These are phyloP conservation scores for Ordospora colligata DNA, from an alignment of 371 early-diverging fungal genomes.

Conservation along the genomic window DNA sequence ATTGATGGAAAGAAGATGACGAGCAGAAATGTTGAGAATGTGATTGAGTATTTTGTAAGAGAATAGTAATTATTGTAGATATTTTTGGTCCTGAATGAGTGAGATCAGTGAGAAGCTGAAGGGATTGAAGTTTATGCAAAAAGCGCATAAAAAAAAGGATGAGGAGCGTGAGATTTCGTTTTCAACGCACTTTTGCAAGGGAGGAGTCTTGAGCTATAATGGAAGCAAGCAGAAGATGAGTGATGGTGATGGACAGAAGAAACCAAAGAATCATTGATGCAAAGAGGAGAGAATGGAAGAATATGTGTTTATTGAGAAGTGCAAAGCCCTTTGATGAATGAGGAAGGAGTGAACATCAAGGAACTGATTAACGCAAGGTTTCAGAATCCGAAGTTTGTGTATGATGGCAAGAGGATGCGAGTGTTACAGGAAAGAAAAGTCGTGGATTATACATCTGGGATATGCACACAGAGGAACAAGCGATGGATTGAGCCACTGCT, in stretches of 20 bases:
- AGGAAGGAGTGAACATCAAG: conserved; percentile 29
- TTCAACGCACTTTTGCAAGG: conserved; percentile 25
- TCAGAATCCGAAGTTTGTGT: conserved; percentile 55
- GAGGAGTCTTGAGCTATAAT: background rate
- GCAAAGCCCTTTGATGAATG: conserved; percentile 1
- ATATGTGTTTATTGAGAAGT: background rate
- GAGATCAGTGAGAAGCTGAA: conserved; percentile 32
- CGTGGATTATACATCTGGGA: conserved; percentile 78
- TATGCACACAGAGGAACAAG: conserved; percentile 63
- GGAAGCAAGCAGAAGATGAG: conserved; percentile 7
- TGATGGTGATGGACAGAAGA: background rate
- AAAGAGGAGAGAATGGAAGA: background rate
- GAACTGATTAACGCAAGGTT: conserved; percentile 45
- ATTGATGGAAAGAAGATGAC: background rate
- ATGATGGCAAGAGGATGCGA: conserved; percentile 75
- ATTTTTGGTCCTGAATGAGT: conserved; percentile 7
- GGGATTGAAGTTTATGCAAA: conserved; percentile 35
- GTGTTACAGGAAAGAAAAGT: conserved; percentile 82
- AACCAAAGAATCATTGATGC: background rate
- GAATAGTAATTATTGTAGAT: background rate
- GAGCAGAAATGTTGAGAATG: background rate
- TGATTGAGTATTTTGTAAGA: background rate
- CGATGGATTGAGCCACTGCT: conserved; percentile 24
- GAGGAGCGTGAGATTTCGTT: conserved; percentile 8
- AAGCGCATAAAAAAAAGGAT: background rate